These are phyloP conservation scores for Eucalyptus shirleyi DNA, from an alignment of 345 rosid genomes.

Conservation along the genomic window DNA sequence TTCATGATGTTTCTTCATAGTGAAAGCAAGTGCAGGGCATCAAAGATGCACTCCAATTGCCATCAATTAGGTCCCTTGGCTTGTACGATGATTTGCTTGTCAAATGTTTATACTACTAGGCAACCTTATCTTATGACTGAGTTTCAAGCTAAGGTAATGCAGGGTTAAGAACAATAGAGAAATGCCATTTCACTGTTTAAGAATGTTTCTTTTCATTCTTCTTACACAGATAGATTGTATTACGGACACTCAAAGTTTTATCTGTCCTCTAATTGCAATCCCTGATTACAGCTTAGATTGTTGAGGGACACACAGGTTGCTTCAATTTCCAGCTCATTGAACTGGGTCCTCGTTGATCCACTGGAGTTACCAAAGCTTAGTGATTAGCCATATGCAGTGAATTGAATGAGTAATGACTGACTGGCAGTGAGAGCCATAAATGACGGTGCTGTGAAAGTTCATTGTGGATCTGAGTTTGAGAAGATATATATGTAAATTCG, in stretches of 20 bases:
- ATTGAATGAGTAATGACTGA: not conserved
- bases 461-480: not conserved
- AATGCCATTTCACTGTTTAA: not conserved
- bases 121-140: not conserved
- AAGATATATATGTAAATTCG: not conserved
- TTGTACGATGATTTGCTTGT: not conserved
- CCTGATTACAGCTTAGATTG: not conserved
- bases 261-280: not conserved
- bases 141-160: not conserved
- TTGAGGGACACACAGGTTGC: not conserved
- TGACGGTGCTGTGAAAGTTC: not conserved
- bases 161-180: not conserved
- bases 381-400: not conserved
- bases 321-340: not conserved
- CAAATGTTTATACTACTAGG: not conserved
- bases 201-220: not conserved
- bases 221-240: not conserved
- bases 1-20: not conserved
- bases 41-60: not conserved
- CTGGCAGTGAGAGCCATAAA: not conserved
- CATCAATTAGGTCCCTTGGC: not conserved
- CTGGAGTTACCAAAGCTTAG: not conserved
- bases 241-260: too few relatives aligned
- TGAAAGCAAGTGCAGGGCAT: not conserved
- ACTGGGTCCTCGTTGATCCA: not conserved